Conservation (phyloP, 345 rosid species). For the Sonneratia caseolaris region DNA sequence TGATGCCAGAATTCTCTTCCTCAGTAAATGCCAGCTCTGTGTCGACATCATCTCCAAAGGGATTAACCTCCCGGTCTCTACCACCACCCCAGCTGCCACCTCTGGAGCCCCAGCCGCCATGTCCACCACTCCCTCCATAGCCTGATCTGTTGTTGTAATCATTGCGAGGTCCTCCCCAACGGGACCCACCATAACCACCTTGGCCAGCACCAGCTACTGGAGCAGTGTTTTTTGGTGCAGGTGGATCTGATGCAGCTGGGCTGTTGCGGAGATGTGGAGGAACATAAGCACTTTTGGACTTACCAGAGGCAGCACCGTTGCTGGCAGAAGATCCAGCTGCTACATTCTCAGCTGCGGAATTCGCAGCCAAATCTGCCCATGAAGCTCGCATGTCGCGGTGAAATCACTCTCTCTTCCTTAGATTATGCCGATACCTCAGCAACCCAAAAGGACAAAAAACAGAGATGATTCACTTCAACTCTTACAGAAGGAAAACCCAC, state of each 20-base stretch:
- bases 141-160: slow-evolving; percentile 25
- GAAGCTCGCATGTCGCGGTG: slow-evolving; percentile 55
- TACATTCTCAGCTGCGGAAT: slow-evolving; percentile 58
- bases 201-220: slow-evolving; percentile 37
- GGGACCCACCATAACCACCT: slow-evolving; percentile 35
- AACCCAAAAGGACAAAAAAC: not conserved
- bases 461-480: not conserved
- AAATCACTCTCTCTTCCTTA: slow-evolving; percentile 16
- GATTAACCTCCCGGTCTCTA: slow-evolving; percentile 83
- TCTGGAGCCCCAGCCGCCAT: slow-evolving; percentile 55
- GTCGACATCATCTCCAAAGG: slow-evolving; percentile 62
- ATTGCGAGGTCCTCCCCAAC: slow-evolving; percentile 46
- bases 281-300: slow-evolving; percentile 38
- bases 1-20: slow-evolving; percentile 70
- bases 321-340: slow-evolving; percentile 12
- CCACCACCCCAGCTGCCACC: slow-evolving; percentile 78
- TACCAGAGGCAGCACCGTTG: slow-evolving; percentile 24
- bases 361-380: slow-evolving; percentile 97
- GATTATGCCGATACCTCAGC: not conserved
- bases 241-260: slow-evolving; percentile 35
- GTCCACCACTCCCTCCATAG: slow-evolving; percentile 22
- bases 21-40: slow-evolving; percentile 37
- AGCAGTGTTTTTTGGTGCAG: slow-evolving; percentile 36
- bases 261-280: slow-evolving; percentile 87
- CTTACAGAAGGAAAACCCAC: not conserved